phyloP scores from a whole-genome alignment of 768 basidiomycete genomes.

The Leccinum variicolor region DNA sequence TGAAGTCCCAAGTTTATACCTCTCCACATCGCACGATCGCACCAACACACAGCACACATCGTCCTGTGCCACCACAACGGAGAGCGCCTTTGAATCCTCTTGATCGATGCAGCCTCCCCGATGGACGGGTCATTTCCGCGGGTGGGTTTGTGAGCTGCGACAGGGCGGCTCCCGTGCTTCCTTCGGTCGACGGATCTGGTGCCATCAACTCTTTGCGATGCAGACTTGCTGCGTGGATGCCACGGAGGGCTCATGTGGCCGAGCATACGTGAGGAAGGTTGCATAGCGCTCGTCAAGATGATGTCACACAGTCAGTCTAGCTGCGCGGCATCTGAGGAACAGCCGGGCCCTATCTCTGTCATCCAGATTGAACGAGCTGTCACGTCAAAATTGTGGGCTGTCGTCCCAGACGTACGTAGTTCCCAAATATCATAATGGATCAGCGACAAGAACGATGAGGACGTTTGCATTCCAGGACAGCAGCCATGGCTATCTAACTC shows the following conservation, averaged over 20 bases:
- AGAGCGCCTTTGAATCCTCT: conserved; percentile 1
- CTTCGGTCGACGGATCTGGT: conserved; percentile 7
- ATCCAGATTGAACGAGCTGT: conserved; percentile 2
- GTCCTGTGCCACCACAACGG: conserved; percentile 13
- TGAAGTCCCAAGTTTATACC: conserved; percentile 21
- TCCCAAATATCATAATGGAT: conserved; percentile 1
- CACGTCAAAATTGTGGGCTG: not conserved
- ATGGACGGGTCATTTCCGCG: conserved; percentile 24
- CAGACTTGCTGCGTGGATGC: conserved; percentile 2
- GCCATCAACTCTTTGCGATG: conserved; percentile 3
- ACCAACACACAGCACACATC: conserved; percentile 13
- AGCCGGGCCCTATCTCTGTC: not conserved
- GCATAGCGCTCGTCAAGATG: conserved; percentile 1
- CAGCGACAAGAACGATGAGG: not conserved
- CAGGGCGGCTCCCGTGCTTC: conserved; percentile 9
- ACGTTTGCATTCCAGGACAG: conserved; percentile 5
- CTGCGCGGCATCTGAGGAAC: not conserved
- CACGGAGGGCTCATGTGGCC: conserved; percentile 5
- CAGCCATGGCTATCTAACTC: conserved; percentile 2
- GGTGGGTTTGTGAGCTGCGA: conserved; percentile 5
- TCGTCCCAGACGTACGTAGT: not conserved
- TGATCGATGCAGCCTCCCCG: conserved; percentile 13
- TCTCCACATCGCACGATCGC: conserved; percentile 26
- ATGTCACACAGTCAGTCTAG: not conserved
- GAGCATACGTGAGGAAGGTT: not conserved